Conservation (phyloP, 768 basidiomycete species). For the Trametes cubensis region DNA sequence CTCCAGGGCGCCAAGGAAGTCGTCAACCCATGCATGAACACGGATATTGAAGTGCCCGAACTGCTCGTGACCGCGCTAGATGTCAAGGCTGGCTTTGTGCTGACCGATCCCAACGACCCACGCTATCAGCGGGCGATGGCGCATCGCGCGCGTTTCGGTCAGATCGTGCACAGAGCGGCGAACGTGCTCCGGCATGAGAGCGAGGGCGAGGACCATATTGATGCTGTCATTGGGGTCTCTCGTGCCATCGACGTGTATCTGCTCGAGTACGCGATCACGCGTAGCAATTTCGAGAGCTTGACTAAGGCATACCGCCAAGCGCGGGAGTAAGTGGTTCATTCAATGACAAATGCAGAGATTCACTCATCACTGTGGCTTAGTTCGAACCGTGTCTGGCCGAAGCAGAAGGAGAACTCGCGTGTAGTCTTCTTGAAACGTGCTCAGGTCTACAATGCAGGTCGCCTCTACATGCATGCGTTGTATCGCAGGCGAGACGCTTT, state of each 20-base stretch:
- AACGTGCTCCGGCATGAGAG: constrained; percentile 59
- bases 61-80: constrained; percentile 68
- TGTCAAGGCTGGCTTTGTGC: constrained; percentile 72
- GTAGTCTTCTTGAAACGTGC: constrained; percentile 77
- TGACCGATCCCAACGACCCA: constrained; percentile 73
- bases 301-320: constrained; percentile 69
- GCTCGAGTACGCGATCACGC: constrained; percentile 67
- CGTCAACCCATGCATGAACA: constrained; percentile 58
- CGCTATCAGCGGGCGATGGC: constrained; percentile 66
- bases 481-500: constrained; percentile 73
- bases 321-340: constrained; percentile 53
- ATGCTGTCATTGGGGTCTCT: constrained; percentile 75
- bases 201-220: constrained; percentile 81
- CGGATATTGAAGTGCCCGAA: constrained; percentile 66
- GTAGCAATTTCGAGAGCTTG: constrained; percentile 59
- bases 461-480: constrained; percentile 75
- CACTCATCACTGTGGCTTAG: constrained; percentile 36
- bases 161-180: constrained; percentile 69
- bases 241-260: constrained; percentile 77
- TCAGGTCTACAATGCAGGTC: constrained; percentile 74
- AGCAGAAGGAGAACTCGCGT: constrained; percentile 77
- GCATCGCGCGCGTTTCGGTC: constrained; percentile 66
- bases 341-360: background rate
- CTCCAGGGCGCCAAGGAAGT: constrained; percentile 61
- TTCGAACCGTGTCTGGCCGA: constrained; percentile 64